These are phyloP conservation scores for Talaromyces ruber DNA, from an alignment of 495 filamentous ascomycete species.

Conservation along the genomic window DNA sequence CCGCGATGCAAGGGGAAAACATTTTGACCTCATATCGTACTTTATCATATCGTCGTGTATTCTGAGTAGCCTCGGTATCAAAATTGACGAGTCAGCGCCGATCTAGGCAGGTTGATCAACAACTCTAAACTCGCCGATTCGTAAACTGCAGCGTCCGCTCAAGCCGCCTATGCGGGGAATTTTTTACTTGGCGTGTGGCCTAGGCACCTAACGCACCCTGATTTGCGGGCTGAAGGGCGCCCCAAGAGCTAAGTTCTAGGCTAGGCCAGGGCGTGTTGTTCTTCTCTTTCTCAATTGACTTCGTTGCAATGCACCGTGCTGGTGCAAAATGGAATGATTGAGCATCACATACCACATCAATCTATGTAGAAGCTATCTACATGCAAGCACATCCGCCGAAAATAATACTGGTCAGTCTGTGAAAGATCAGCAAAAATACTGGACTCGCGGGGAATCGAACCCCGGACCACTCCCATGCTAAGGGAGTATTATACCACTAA, in stretches of 20 bases:
- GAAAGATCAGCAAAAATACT: constrained; percentile 5
- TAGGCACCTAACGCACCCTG: neutral
- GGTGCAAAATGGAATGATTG: neutral
- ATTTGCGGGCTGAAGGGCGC: neutral
- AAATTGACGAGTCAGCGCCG: neutral
- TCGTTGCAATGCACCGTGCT: neutral
- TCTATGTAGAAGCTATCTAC: neutral
- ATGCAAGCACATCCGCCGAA: no score
- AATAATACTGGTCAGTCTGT: neutral
- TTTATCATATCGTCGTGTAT: no score
- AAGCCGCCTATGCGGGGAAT: neutral
- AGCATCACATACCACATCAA: neutral
- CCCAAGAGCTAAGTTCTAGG: neutral
- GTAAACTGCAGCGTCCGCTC: neutral
- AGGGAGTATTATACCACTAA: constrained; percentile 30
- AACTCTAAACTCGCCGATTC: neutral
- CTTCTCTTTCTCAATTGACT: neutral
- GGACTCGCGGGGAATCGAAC: constrained; percentile 30
- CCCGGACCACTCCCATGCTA: constrained; percentile 31
- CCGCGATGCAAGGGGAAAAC: constrained; percentile 4
- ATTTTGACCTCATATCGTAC: neutral
- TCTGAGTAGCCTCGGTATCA: no score
- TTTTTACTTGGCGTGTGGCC: neutral
- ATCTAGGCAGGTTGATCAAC: neutral
- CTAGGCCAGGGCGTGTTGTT: neutral